A percentile compares a stretch with the other conserved stretches of the same genome.
Conservation (phyloP, 257 asterid species). For the Echium plantagineum region DNA sequence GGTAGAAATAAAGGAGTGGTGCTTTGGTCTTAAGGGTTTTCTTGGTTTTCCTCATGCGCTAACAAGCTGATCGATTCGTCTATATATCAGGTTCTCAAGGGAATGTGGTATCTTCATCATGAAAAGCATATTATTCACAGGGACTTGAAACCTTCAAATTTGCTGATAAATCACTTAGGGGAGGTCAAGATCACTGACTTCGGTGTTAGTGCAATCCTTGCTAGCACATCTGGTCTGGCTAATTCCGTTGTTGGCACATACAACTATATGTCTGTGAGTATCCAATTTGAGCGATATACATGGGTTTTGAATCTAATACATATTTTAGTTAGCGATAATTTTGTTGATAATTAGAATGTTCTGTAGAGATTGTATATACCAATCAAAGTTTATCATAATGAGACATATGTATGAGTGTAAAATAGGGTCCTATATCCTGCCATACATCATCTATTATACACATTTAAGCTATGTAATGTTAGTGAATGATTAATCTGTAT, state of each 20-base stretch:
- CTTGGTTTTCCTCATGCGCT: slow-evolving; percentile 2
- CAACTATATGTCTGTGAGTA: slow-evolving; percentile 99
- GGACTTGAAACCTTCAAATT: slow-evolving; percentile 92
- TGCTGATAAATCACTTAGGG: slow-evolving; percentile 85
- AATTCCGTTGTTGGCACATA: slow-evolving; percentile 93
- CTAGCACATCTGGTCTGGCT: slow-evolving; percentile 79
- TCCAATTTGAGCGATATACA: not conserved
- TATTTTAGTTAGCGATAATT: no score
- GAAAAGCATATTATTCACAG: slow-evolving; percentile 94
- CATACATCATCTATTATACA: not conserved
- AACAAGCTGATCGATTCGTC: slow-evolving; percentile 1
- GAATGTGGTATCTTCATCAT: slow-evolving; percentile 97
- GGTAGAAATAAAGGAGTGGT: slow-evolving; percentile 27
- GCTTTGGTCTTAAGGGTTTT: not conserved
- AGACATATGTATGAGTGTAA: slow-evolving; percentile 1
- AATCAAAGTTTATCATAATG: no score
- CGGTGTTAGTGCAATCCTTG: slow-evolving; percentile 89
- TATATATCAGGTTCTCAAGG: slow-evolving; percentile 72
- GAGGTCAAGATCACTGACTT: slow-evolving; percentile 97
- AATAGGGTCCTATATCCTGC: not conserved
- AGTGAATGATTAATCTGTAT: no score
- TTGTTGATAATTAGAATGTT: no score
- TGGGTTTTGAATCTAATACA: no score
- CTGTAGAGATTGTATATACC: no score
- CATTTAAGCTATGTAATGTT: not conserved